phyloP scores from a whole-genome alignment of 2,329 filamentous ascomycete genomes.

The Venturia nashicola region DNA sequence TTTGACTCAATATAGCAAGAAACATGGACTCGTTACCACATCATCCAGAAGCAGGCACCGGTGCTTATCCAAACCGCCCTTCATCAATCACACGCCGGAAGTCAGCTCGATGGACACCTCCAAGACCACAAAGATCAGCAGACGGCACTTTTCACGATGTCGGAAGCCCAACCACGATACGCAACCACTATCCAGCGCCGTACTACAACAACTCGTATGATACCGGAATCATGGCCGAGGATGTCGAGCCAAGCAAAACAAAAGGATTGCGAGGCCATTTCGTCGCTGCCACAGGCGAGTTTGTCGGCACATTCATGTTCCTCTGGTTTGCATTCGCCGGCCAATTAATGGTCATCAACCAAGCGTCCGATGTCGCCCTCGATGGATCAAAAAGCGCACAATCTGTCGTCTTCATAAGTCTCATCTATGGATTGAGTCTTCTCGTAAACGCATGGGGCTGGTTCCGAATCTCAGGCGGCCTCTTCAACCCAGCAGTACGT shows the following conservation, averaged over 20 bases:
- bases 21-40: not conserved
- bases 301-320: conserved; percentile 34
- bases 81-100: not conserved
- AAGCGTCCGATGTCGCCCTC: conserved; percentile 5
- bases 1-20: not conserved
- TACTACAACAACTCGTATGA: not conserved
- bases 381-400: conserved; percentile 10
- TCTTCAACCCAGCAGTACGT: conserved; percentile 21
- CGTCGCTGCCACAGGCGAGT: conserved; percentile 33
- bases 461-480: conserved; percentile 9
- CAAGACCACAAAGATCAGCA: not conserved
- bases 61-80: not conserved
- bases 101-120: not conserved
- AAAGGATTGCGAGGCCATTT: conserved; percentile 22
- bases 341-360: conserved; percentile 25
- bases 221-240: not conserved
- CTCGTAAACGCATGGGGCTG: conserved; percentile 7
- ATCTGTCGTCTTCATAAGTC: conserved; percentile 20
- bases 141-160: not conserved
- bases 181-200: not conserved
- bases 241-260: not conserved
- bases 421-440: conserved; percentile 16
- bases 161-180: not conserved
- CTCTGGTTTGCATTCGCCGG: conserved; percentile 28
- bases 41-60: not conserved